phyloP scores from a whole-genome alignment of 179 eudicot species.

The Silene coronaria region DNA sequence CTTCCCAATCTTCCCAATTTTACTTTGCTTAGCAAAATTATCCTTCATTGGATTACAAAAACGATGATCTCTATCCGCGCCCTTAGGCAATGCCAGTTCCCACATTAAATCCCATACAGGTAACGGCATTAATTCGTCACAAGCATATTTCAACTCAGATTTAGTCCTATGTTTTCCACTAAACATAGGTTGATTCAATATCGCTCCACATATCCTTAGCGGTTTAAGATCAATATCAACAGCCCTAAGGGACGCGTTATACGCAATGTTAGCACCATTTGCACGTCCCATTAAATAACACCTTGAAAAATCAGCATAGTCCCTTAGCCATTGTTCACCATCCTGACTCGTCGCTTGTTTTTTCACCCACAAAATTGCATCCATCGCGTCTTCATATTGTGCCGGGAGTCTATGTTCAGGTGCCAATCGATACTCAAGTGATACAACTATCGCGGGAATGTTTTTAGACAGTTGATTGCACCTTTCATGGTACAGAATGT shows the following conservation, averaged over 20 bases:
- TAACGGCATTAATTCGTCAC: slow-evolving; percentile 51
- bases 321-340: slow-evolving; percentile 51
- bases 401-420: slow-evolving; percentile 35
- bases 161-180: slow-evolving; percentile 48
- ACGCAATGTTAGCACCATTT: slow-evolving; percentile 62
- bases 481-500: slow-evolving; percentile 24
- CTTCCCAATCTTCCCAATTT: slow-evolving; percentile 35
- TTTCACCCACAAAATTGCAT: slow-evolving; percentile 43
- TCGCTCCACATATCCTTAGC: slow-evolving; percentile 36
- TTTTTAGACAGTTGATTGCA: slow-evolving; percentile 14
- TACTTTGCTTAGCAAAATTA: slow-evolving; percentile 19
- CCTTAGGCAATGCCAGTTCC: slow-evolving; percentile 67
- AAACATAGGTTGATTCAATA: slow-evolving; percentile 70
- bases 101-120: slow-evolving; percentile 63
- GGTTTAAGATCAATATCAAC: slow-evolving; percentile 36
- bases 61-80: slow-evolving; percentile 58
- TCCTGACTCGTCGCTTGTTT: slow-evolving; percentile 27
- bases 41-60: slow-evolving; percentile 56
- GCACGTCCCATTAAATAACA: slow-evolving; percentile 45
- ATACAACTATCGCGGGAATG: slow-evolving; percentile 22
- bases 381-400: slow-evolving; percentile 44
- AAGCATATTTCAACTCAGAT: slow-evolving; percentile 48
- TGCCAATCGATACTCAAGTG: slow-evolving; percentile 32
- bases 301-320: slow-evolving; percentile 46
- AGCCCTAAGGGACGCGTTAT: slow-evolving; percentile 39